Percentiles rank a stretch among this genome's conserved stretches.
These are phyloP conservation scores for Magnusiomyces ingens DNA, from an alignment of 1,139 yeast genomes.

Conservation along the genomic window DNA sequence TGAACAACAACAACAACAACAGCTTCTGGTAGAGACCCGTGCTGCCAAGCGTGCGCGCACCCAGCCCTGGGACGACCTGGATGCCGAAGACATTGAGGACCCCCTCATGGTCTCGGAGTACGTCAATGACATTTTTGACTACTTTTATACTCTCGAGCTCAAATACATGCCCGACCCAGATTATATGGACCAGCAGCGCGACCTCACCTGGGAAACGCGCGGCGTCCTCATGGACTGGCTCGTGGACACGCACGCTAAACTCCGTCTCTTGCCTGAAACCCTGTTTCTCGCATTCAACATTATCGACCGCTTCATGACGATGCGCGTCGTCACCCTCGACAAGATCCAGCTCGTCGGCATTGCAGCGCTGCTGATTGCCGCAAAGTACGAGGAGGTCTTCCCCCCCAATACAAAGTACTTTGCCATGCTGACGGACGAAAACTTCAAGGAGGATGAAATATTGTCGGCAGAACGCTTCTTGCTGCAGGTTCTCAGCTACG, in stretches of 20 bases:
- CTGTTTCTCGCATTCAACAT: constrained; percentile 80
- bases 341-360: constrained; percentile 87
- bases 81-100: constrained; percentile 84
- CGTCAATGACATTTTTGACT: constrained; percentile 78
- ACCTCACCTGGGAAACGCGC: constrained; percentile 77
- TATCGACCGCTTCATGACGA: constrained; percentile 84
- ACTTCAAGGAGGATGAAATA: constrained; percentile 78
- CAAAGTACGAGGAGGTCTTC: constrained; percentile 92
- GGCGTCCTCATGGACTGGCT: constrained; percentile 92
- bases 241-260: constrained; percentile 83
- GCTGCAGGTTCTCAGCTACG: constrained; percentile 66
- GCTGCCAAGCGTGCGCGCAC: constrained; percentile 14
- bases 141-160: constrained; percentile 65
- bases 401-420: constrained; percentile 84
- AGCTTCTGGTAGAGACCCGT: constrained; percentile 7
- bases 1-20: constrained; percentile 6
- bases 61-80: constrained; percentile 76
- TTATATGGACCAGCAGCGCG: constrained; percentile 67
- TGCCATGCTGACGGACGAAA: constrained; percentile 82
- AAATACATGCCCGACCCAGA: constrained; percentile 73
- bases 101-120: constrained; percentile 95
- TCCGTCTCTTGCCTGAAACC: constrained; percentile 85
- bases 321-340: constrained; percentile 72
- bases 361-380: constrained; percentile 84
- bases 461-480: constrained; percentile 82